These are phyloP conservation scores for Eutypa lata DNA, from an alignment of 2,329 filamentous ascomycete species.

Conservation along the genomic window DNA sequence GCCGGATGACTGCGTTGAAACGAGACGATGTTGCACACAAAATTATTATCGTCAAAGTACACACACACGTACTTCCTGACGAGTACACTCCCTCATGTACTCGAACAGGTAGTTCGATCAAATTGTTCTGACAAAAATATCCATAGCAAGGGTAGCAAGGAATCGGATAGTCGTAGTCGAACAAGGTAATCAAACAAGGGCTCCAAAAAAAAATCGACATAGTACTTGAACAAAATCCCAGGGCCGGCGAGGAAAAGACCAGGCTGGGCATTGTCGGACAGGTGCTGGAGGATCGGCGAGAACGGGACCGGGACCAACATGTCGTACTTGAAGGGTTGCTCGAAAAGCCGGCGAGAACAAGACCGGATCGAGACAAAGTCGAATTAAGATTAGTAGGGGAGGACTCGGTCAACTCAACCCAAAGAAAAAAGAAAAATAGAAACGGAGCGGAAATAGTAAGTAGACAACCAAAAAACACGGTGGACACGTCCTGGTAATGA, in stretches of 20 bases:
- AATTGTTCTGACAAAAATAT: too few relatives aligned
- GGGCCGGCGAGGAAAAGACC: conserved; percentile 4
- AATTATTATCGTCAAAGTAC: not conserved
- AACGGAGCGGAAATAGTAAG: not conserved
- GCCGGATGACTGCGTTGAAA: too few relatives aligned
- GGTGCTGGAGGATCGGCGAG: not conserved
- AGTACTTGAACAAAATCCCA: not conserved
- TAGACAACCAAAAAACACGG: conserved; percentile 6
- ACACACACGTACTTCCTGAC: not conserved
- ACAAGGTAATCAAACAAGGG: conserved; percentile 3
- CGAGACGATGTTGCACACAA: not conserved
- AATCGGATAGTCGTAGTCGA: not conserved
- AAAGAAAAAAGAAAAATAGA: conserved; percentile 6
- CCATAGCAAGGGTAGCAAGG: too few relatives aligned
- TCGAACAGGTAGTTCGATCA: too few relatives aligned
- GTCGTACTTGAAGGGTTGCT: conserved; percentile 1
- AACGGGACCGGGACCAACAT: too few relatives aligned
- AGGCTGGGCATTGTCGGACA: conserved; percentile 7
- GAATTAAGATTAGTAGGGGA: conserved; percentile 4
- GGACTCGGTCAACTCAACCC: conserved; percentile 12
- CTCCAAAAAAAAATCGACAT: conserved; percentile 1
- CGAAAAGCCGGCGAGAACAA: conserved; percentile 1
- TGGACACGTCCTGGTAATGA: conserved; percentile 11
- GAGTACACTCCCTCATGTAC: not conserved
- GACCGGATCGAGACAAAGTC: conserved; percentile 9